These are phyloP conservation scores for Aspergillus sp. DNA, from an alignment of 2,329 filamentous ascomycete species.

Conservation along the genomic window DNA sequence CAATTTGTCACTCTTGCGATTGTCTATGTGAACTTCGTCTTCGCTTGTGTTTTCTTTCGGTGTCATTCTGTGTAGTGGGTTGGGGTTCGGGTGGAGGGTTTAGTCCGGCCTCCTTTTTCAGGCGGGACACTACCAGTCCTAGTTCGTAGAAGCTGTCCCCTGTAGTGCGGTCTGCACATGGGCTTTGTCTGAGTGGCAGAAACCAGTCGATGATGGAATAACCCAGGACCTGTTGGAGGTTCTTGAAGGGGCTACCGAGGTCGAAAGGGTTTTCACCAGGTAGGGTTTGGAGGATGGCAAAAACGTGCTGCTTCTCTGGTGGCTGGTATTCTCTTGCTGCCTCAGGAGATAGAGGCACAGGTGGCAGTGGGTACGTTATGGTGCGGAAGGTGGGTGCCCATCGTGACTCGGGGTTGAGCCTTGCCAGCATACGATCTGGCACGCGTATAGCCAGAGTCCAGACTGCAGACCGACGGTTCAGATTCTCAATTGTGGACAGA, in stretches of 20 bases:
- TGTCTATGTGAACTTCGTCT: constrained; percentile 17
- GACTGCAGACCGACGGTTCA: constrained; percentile 62
- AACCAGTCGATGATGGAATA: constrained; percentile 72
- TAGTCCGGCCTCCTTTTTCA: constrained; percentile 54
- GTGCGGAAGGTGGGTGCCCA: constrained; percentile 40
- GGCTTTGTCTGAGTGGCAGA: constrained; percentile 72
- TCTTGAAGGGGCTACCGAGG: constrained; percentile 64
- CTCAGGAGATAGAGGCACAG: constrained; percentile 21
- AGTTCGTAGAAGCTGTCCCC: constrained; percentile 68
- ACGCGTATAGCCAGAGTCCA: constrained; percentile 76
- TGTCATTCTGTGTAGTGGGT: neutral
- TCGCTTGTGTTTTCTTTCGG: constrained; percentile 17
- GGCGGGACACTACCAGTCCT: constrained; percentile 61
- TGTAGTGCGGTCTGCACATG: constrained; percentile 69
- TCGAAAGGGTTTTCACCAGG: constrained; percentile 85
- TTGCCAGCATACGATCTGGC: constrained; percentile 48
- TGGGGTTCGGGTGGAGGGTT: constrained; percentile 1
- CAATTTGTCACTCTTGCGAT: constrained; percentile 2
- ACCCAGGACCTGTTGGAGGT: constrained; percentile 82
- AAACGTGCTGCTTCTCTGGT: constrained; percentile 61
- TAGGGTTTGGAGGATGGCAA: constrained; percentile 74
- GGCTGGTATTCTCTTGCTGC: constrained; percentile 20
- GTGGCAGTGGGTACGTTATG: constrained; percentile 45
- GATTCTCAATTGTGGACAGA: constrained; percentile 79
- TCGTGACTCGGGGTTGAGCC: constrained; percentile 39